Evolutionary conservation across 1,139 yeast species (phyloP), one percentile per base, ranked within the genome.

Genomic region (Yamadazyma epiphylla): DNA sequence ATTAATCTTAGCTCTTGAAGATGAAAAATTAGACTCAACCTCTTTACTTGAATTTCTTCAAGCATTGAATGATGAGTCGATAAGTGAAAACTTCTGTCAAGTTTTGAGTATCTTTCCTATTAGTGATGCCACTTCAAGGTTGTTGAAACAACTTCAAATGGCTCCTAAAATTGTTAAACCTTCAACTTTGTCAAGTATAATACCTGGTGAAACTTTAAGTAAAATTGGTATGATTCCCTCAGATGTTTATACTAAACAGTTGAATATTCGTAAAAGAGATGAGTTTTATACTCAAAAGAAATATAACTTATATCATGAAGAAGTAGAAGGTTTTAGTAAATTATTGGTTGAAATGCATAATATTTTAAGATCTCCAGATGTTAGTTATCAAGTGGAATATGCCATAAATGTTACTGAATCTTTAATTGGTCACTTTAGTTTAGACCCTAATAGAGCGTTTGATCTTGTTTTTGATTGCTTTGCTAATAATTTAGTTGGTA

Each of bases 321-420:
- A 84, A 42, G 60, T 78, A 11, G 91, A 82, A 50, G 98, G 97
- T 1, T 91, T 76, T 55, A 58, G 95, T 11, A 80, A 80, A 45
- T 60, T 85, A 22, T 56, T 80, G 0, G 70, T 70, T 5, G 77
- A 80, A 35, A 41, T 84, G n/a, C 55, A 58, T 35, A 42, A 56
- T 2, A 67, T 77, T 3, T 59, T 75, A 27, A 53, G 52, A 22
- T 60, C 64, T 16, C 56, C 59, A 2, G 68, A 71, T 32, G 59
- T 73, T 6, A 45, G 49, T 5, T 60, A 51, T 25, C 70, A 72
- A 39, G 60, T 78, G 1, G 60, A 63, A 1, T 64, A 63, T 33
- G 68, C 76, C n/a, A 49, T 70, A n/a, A 56, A 69, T 13, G 64
- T 73, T 4, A 64, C 84, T 3, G 72, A 77, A 30, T 65, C 70